Conservation (phyloP, 345 rosid genomes). For the Gossypium mustelinum region DNA sequence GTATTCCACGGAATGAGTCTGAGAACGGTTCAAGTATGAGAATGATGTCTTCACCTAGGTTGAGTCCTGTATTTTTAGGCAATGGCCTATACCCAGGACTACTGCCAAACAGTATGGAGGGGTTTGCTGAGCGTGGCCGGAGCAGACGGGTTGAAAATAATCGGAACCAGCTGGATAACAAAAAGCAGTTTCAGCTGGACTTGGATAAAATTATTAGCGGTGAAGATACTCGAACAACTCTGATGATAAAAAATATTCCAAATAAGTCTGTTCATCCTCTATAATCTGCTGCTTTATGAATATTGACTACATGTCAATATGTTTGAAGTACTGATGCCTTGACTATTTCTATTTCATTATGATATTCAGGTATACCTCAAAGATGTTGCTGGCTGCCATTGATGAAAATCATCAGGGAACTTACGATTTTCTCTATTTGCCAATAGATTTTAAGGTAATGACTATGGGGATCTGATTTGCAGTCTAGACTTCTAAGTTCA, state of each 20-base stretch:
- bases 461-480: constrained; percentile 23
- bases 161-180: constrained; percentile 56
- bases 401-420: constrained; percentile 62
- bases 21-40: constrained; percentile 60
- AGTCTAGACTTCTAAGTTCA: constrained; percentile 8
- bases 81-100: constrained; percentile 54
- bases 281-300: not conserved
- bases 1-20: constrained; percentile 43
- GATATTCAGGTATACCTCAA: constrained; percentile 56
- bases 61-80: constrained; percentile 56
- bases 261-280: constrained; percentile 41
- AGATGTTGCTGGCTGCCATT: constrained; percentile 72
- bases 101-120: constrained; percentile 43
- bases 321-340: constrained; percentile 1
- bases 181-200: constrained; percentile 80
- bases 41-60: constrained; percentile 74
- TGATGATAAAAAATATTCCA: constrained; percentile 67
- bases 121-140: constrained; percentile 59
- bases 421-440: constrained; percentile 69
- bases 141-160: constrained; percentile 54
- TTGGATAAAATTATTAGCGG: constrained; percentile 66
- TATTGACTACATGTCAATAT: not conserved
- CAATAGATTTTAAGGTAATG: constrained; percentile 77
- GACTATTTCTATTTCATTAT: constrained; percentile 6
- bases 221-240: constrained; percentile 57